These are phyloP conservation scores for Heimioporus sp. DNA, from an alignment of 768 basidiomycete genomes.

Conservation along the genomic window DNA sequence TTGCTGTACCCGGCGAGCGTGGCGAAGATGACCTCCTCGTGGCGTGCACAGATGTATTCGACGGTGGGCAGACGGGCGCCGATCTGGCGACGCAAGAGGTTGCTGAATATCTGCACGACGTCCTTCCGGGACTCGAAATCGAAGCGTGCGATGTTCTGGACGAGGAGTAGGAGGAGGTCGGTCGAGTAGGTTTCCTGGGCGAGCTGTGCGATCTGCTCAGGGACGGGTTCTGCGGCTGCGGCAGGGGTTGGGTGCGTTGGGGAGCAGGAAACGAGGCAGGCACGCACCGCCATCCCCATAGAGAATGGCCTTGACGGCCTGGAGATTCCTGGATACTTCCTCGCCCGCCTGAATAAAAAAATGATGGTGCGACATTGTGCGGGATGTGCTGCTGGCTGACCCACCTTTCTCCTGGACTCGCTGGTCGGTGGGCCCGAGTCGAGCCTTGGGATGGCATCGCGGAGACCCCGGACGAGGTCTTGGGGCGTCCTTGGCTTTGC, in stretches of 20 bases:
- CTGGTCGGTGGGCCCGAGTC: slow-evolving; percentile 71
- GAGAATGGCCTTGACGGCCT: slow-evolving; percentile 85
- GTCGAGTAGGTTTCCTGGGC: slow-evolving; percentile 95
- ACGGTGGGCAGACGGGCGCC: slow-evolving; percentile 95
- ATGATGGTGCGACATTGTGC: slow-evolving; percentile 5
- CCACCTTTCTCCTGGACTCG: slow-evolving; percentile 79
- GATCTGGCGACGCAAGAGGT: slow-evolving; percentile 86
- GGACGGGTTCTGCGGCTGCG: slow-evolving; percentile 61
- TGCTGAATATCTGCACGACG: slow-evolving; percentile 85
- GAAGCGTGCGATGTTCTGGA: slow-evolving; percentile 79
- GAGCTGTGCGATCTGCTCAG: slow-evolving; percentile 90
- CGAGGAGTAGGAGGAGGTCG: slow-evolving; percentile 79
- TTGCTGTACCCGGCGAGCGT: slow-evolving; percentile 91
- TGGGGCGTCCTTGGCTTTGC: slow-evolving; percentile 84
- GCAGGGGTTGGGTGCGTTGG: slow-evolving; percentile 2
- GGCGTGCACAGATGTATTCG: slow-evolving; percentile 82
- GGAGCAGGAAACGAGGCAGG: not conserved
- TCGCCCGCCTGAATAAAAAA: slow-evolving; percentile 65
- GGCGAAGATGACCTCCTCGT: slow-evolving; percentile 75
- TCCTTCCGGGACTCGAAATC: slow-evolving; percentile 94
- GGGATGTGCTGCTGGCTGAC: slow-evolving; percentile 15
- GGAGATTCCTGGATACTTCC: slow-evolving; percentile 85
- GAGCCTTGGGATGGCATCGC: slow-evolving; percentile 75
- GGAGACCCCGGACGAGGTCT: slow-evolving; percentile 79
- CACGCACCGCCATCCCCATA: slow-evolving; percentile 83